These are phyloP conservation scores for Agaricus subrufescens DNA, from an alignment of 768 basidiomycete species.

Conservation along the genomic window DNA sequence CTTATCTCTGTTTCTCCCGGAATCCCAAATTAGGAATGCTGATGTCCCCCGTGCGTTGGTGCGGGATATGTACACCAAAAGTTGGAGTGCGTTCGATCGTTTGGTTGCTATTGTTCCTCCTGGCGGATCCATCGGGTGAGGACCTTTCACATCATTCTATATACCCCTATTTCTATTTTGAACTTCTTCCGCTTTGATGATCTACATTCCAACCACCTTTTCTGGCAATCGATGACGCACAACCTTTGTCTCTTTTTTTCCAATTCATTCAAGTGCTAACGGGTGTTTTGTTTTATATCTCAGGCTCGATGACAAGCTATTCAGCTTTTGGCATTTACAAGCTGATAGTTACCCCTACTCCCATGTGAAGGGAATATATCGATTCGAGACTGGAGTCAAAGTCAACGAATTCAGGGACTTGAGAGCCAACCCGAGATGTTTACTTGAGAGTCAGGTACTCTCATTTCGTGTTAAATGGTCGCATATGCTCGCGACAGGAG, in stretches of 20 bases:
- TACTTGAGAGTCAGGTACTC: constrained; percentile 77
- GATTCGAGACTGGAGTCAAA: constrained; percentile 85
- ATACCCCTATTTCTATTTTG: neutral
- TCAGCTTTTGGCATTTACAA: constrained; percentile 86
- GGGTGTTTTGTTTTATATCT: neutral
- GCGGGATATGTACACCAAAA: constrained; percentile 89
- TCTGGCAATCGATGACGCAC: constrained; percentile 1
- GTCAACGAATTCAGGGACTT: constrained; percentile 87
- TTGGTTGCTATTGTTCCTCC: constrained; percentile 88
- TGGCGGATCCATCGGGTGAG: constrained; percentile 83
- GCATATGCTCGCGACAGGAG: constrained; percentile 62
- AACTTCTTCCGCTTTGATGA: neutral
- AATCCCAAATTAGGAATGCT: constrained; percentile 53
- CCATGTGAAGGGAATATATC: constrained; percentile 80
- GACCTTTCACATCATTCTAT: constrained; percentile 6
- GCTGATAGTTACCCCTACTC: constrained; percentile 71
- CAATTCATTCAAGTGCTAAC: neutral
- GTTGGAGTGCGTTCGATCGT: constrained; percentile 89
- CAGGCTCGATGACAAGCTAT: constrained; percentile 89
- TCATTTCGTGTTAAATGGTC: constrained; percentile 83
- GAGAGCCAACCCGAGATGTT: constrained; percentile 83
- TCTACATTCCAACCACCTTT: constrained; percentile 1
- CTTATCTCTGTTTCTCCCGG: neutral
- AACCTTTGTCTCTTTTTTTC: neutral
- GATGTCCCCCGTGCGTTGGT: constrained; percentile 82